Conservation (phyloP, 306 rosid species). For the Elaeagnus macrophylla region DNA sequence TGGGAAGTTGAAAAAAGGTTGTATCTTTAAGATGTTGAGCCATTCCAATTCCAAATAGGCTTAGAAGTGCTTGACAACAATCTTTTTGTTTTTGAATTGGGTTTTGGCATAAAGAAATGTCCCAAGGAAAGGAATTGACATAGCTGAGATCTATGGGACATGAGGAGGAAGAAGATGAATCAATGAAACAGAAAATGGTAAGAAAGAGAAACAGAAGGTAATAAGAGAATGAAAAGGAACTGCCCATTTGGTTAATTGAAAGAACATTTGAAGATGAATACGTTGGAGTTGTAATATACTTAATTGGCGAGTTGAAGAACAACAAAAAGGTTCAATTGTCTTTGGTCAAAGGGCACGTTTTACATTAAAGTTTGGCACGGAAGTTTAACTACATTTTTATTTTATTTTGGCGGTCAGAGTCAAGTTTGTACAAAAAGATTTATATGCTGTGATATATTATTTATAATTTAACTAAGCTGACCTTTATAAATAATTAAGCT, state of each 20-base stretch:
- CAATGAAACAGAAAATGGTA: slow-evolving; percentile 7
- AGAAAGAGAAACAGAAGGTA: slow-evolving; percentile 7
- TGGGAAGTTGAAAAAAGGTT: slow-evolving; percentile 40
- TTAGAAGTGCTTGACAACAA: slow-evolving; percentile 60
- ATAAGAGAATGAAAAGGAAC: neutral
- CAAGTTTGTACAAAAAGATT: too few relatives aligned
- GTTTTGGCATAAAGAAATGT: slow-evolving; percentile 43
- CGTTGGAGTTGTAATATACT: too few relatives aligned
- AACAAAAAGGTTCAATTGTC: too few relatives aligned
- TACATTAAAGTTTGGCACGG: too few relatives aligned
- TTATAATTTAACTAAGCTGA: too few relatives aligned
- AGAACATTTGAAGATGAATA: too few relatives aligned
- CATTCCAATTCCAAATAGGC: slow-evolving; percentile 55
- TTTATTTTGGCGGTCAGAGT: too few relatives aligned
- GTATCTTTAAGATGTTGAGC: slow-evolving; percentile 55
- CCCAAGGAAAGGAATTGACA: slow-evolving; percentile 63
- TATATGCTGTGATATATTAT: too few relatives aligned
- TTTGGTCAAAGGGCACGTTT: too few relatives aligned
- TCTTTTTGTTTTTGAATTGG: slow-evolving; percentile 15
- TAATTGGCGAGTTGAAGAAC: too few relatives aligned
- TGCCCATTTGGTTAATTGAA: slow-evolving; percentile 14
- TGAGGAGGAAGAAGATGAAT: slow-evolving; percentile 14
- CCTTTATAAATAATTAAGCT: too few relatives aligned
- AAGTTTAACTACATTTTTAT: too few relatives aligned
- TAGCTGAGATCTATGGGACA: slow-evolving; percentile 71